Percentiles rank a stretch among this genome's conserved stretches.
Conservation (phyloP, 2,329 filamentous ascomycete species). For the Cladosporium sp. region DNA sequence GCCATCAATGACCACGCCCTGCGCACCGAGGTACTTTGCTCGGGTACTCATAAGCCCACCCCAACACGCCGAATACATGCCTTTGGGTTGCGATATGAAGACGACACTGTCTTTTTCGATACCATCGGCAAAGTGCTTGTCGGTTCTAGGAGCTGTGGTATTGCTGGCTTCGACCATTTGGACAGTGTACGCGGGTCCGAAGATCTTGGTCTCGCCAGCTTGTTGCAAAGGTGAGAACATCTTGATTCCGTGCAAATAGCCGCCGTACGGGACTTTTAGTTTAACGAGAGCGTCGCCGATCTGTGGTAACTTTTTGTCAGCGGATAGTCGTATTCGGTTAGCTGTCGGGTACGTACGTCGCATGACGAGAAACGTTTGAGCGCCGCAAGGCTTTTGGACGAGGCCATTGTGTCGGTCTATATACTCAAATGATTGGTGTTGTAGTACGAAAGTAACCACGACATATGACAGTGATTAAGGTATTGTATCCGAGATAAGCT, state of each 20-base stretch:
- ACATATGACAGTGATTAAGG: not conserved
- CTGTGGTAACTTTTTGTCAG: constrained; percentile 5
- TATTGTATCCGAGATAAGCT: not conserved
- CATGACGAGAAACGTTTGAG: constrained; percentile 18
- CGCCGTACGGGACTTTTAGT: constrained; percentile 48
- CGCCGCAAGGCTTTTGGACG: constrained; percentile 7
- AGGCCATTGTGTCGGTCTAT: not conserved
- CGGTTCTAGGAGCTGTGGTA: constrained; percentile 34
- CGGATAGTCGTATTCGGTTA: not conserved
- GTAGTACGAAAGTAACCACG: too few species aligned
- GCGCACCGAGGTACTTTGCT: constrained; percentile 37
- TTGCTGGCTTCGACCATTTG: constrained; percentile 38
- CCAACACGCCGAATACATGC: constrained; percentile 39
- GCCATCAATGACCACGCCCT: constrained; percentile 43
- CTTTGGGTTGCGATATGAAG: constrained; percentile 41
- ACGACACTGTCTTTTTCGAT: constrained; percentile 38
- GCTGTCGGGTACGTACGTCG: constrained; percentile 8
- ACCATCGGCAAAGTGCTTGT: constrained; percentile 40
- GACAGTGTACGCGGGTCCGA: constrained; percentile 55
- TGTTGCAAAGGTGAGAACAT: constrained; percentile 58
- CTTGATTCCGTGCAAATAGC: constrained; percentile 55
- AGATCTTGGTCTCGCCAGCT: constrained; percentile 53
- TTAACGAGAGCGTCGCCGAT: constrained; percentile 55
- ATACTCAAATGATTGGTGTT: not conserved
- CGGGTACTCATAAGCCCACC: constrained; percentile 43